Evolutionary conservation across 257 asterid genomes (phyloP).

Genomic region (Nicotiana noctiflora): DNA sequence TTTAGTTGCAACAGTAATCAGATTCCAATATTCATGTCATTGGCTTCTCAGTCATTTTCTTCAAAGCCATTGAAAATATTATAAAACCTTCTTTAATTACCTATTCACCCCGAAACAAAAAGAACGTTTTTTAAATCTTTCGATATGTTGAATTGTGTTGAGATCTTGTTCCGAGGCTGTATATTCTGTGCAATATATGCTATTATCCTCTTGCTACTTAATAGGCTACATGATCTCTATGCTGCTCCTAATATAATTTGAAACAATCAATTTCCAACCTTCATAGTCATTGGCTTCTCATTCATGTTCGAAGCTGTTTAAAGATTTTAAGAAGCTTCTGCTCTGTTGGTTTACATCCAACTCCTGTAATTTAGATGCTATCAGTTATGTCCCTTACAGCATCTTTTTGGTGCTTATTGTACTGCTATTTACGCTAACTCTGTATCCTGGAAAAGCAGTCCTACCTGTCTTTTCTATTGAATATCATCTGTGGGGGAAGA

Average conservation of each 20-base stretch:
- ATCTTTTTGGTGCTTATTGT: not conserved
- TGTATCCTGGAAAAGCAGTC: not conserved
- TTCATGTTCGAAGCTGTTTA: not conserved
- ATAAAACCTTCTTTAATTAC: not conserved
- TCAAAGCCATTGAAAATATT: not conserved
- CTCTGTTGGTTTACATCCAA: not conserved
- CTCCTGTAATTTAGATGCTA: not conserved
- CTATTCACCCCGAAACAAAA: not conserved
- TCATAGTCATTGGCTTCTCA: not conserved
- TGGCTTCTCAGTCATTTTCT: not conserved
- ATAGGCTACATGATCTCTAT: not conserved
- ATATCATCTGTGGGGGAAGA: not conserved
- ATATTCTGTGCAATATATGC: not conserved
- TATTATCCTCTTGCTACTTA: not conserved
- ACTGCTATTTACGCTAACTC: not conserved
- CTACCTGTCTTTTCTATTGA: not conserved
- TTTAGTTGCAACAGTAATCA: not conserved
- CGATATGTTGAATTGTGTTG: not conserved
- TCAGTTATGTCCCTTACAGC: not conserved
- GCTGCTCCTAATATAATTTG: not conserved
- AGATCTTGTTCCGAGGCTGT: not conserved
- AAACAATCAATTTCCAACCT: not conserved
- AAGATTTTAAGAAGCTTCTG: not conserved
- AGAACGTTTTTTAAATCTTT: not conserved
- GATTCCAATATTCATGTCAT: not conserved